Evolutionary conservation across 2,329 filamentous ascomycete species (phyloP).

Genomic region (Periconia sp.): DNA sequence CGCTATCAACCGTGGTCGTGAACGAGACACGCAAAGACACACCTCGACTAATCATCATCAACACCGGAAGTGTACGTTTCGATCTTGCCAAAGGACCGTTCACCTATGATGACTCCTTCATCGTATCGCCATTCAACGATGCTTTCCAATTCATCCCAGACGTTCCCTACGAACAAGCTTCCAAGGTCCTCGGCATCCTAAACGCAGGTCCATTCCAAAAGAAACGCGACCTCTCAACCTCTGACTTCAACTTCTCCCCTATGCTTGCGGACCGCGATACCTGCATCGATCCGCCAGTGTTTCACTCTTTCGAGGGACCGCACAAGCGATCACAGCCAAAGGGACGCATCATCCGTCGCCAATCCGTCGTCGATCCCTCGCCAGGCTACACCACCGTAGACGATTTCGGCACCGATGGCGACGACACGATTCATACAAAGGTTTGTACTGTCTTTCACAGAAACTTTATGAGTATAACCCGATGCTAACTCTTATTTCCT

Average conservation of each 20-base stretch:
- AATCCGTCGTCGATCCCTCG: slow-evolving; percentile 41
- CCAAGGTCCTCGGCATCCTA: slow-evolving; percentile 44
- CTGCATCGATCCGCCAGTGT: slow-evolving; percentile 52
- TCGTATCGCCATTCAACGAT: slow-evolving; percentile 59
- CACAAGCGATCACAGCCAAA: slow-evolving; percentile 32
- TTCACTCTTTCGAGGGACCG: slow-evolving; percentile 24
- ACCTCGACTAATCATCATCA: slow-evolving; percentile 60
- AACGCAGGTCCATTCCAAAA: slow-evolving; percentile 47
- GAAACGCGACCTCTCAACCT: slow-evolving; percentile 33
- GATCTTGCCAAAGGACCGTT: slow-evolving; percentile 66
- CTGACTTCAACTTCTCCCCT: slow-evolving; percentile 41
- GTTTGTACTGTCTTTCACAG: no score
- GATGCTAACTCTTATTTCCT: no score
- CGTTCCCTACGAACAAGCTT: slow-evolving; percentile 53
- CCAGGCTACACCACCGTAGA: slow-evolving; percentile 59
- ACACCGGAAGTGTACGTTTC: slow-evolving; percentile 64
- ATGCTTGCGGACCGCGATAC: slow-evolving; percentile 45
- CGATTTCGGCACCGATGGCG: slow-evolving; percentile 59
- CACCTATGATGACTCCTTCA: slow-evolving; percentile 57
- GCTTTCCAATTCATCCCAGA: slow-evolving; percentile 57
- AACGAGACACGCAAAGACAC: slow-evolving; percentile 54
- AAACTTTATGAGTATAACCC: no score
- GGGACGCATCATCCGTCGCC: slow-evolving; percentile 54
- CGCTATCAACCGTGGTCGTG: slow-evolving; percentile 55
- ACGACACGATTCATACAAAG: slow-evolving; percentile 56